These are phyloP conservation scores for Dissophora ornata DNA, from an alignment of 192 early-diverging fungal species.

Conservation along the genomic window DNA sequence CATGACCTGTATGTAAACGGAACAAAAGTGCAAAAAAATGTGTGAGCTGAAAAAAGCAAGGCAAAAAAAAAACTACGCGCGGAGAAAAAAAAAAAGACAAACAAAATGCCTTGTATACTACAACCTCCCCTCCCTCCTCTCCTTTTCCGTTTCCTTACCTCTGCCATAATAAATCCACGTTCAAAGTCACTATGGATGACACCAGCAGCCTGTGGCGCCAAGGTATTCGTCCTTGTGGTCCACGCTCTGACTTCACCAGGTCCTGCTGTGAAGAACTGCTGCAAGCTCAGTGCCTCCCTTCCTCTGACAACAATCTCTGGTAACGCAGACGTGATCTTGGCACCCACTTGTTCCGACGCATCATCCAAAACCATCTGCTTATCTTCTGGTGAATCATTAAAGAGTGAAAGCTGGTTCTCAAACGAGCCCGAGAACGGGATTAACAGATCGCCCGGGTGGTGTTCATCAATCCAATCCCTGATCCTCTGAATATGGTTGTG, in stretches of 20 bases:
- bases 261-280: conserved; percentile 82
- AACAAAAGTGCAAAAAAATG: background rate
- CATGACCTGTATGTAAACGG: conserved; percentile 60
- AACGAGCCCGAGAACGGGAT: conserved; percentile 79
- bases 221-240: conserved; percentile 71
- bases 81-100: background rate
- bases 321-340: conserved; percentile 61
- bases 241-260: conserved; percentile 84
- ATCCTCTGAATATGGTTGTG: conserved; percentile 66
- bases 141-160: conserved; percentile 48
- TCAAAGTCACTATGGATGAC: conserved; percentile 81
- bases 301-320: conserved; percentile 76
- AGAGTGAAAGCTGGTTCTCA: conserved; percentile 49
- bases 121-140: background rate
- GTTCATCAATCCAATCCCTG: conserved; percentile 75
- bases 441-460: conserved; percentile 71
- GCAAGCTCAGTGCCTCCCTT: conserved; percentile 75
- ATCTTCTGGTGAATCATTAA: conserved; percentile 56
- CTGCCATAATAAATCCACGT: conserved; percentile 82
- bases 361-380: conserved; percentile 72
- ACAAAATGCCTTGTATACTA: background rate
- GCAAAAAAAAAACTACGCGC: no score
- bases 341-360: conserved; percentile 38
- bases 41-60: no score
- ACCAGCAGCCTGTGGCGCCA: conserved; percentile 79